Evolutionary conservation across 2,329 filamentous ascomycete genomes (phyloP).

Genomic region (Ascochyta fabae): DNA sequence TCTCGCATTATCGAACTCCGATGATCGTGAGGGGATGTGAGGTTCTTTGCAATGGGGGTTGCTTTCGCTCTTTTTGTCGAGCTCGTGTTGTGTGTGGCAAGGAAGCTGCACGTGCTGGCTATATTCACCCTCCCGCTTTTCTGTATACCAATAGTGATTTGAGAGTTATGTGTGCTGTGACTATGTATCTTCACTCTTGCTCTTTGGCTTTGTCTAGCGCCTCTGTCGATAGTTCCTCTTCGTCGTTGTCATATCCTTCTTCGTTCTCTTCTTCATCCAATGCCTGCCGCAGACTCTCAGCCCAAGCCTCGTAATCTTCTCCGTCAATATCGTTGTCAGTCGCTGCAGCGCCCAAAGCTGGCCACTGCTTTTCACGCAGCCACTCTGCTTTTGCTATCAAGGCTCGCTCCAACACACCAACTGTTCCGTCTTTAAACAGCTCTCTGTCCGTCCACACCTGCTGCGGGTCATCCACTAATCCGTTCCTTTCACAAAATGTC

Average conservation of each 20-base stretch:
- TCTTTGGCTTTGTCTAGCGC: neutral
- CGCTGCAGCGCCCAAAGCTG: constrained; percentile 23
- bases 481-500: constrained; percentile 50
- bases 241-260: neutral
- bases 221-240: neutral
- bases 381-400: constrained; percentile 30
- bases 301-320: constrained; percentile 34
- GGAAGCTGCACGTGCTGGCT: too few relatives aligned
- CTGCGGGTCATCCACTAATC: constrained; percentile 32
- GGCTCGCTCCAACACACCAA: constrained; percentile 38
- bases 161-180: too few relatives aligned
- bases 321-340: constrained; percentile 12
- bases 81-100: too few relatives aligned
- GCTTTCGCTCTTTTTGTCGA: too few relatives aligned
- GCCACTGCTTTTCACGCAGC: constrained; percentile 3
- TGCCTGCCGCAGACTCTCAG: constrained; percentile 26
- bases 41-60: too few relatives aligned
- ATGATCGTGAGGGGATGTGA: too few relatives aligned
- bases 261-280: constrained; percentile 27
- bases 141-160: too few relatives aligned
- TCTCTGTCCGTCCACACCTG: constrained; percentile 13
- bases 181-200: neutral
- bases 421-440: constrained; percentile 7
- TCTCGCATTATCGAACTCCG: too few relatives aligned
- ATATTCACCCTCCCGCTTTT: too few relatives aligned